Conservation (phyloP, 257 asterid species). For the Solanum lycopersicoides region DNA sequence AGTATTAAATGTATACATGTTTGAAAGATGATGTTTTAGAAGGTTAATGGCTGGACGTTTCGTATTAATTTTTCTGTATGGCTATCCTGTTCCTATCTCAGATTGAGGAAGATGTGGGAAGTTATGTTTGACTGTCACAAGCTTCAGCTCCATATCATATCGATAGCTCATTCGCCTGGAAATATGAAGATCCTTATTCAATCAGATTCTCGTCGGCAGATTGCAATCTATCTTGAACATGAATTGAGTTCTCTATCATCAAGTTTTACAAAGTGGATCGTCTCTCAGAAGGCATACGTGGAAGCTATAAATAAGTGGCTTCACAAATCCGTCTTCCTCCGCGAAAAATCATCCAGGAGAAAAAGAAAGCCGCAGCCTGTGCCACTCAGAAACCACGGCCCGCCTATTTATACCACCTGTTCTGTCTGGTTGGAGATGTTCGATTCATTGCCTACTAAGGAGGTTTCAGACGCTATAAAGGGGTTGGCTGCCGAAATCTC, state of each 20-base stretch:
- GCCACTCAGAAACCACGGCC: constrained; percentile 54
- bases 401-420: constrained; percentile 81
- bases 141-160: constrained; percentile 69
- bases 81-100: constrained; percentile 12
- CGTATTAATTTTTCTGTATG: neutral
- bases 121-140: constrained; percentile 71
- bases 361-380: constrained; percentile 43
- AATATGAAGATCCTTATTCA: constrained; percentile 35
- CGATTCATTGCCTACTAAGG: constrained; percentile 40
- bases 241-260: constrained; percentile 46
- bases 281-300: constrained; percentile 60
- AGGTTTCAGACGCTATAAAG: constrained; percentile 57
- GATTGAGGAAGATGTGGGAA: constrained; percentile 92
- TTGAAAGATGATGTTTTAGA: neutral
- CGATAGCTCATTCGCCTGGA: constrained; percentile 52
- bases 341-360: constrained; percentile 49
- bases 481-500: constrained; percentile 62
- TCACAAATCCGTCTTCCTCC: constrained; percentile 50
- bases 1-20: neutral
- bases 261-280: constrained; percentile 72
- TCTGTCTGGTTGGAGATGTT: constrained; percentile 71
- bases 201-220: constrained; percentile 49
- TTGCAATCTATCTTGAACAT: constrained; percentile 39
- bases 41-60: neutral
- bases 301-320: constrained; percentile 87